Percentiles rank a stretch among this genome's conserved stretches.
Evolutionary conservation across 1,139 yeast species (phyloP).

Genomic region (Lodderomyces margitis): DNA sequence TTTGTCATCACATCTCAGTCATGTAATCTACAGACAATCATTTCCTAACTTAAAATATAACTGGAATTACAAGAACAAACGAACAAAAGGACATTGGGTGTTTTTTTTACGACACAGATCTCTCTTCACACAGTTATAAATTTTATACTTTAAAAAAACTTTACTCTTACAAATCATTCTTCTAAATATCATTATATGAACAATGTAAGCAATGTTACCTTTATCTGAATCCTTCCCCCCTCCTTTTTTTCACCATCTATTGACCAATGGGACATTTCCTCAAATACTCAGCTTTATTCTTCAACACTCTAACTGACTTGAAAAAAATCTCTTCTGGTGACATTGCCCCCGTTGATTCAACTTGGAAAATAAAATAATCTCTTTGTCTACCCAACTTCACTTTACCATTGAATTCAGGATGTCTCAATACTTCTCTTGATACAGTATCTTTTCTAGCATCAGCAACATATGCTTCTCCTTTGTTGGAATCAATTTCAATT

Average conservation of each 20-base stretch:
- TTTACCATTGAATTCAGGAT: constrained; percentile 82
- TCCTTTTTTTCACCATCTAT: constrained; percentile 26
- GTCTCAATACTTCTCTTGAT: constrained; percentile 92
- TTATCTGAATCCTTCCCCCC: too few relatives aligned
- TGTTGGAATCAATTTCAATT: constrained; percentile 56
- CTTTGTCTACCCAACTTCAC: constrained; percentile 89
- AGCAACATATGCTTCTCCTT: constrained; percentile 74
- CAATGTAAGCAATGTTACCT: too few relatives aligned
- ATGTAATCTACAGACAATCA: too few relatives aligned
- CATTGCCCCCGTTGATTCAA: constrained; percentile 96
- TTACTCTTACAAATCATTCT: too few relatives aligned
- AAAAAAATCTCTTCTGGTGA: constrained; percentile 92
- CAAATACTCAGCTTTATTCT: constrained; percentile 80
- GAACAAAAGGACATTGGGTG: too few relatives aligned
- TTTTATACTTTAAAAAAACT: too few relatives aligned
- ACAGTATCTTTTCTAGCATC: constrained; percentile 95
- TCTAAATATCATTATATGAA: too few relatives aligned
- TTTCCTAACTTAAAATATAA: too few relatives aligned
- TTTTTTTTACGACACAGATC: too few relatives aligned
- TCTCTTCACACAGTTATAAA: too few relatives aligned
- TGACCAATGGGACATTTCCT: constrained; percentile 76
- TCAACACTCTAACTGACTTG: constrained; percentile 81
- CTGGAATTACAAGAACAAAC: too few relatives aligned
- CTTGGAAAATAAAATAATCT: constrained; percentile 90
- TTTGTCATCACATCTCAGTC: too few relatives aligned